Percentiles rank a stretch among this genome's conserved stretches.
Evolutionary conservation across 768 basidiomycete species (phyloP).

Genomic region (Mycena kentingensis): DNA sequence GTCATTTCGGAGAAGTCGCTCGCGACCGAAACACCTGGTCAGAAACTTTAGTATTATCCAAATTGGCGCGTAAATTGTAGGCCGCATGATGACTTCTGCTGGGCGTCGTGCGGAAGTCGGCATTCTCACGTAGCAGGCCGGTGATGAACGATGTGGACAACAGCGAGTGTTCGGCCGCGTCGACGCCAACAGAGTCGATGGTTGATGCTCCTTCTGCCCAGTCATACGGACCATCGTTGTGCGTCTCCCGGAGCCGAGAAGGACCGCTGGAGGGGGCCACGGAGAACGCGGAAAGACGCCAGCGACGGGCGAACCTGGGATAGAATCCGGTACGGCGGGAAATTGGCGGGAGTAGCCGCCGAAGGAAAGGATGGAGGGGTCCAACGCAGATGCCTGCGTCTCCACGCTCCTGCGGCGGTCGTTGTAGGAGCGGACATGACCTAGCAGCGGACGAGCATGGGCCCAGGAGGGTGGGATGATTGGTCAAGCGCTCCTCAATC

Average conservation of each 20-base stretch:
- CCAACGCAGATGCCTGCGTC: constrained; percentile 58
- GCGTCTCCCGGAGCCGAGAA: constrained; percentile 6
- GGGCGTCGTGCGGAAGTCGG: too few species aligned
- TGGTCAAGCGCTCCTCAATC: too few species aligned
- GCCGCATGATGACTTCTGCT: too few species aligned
- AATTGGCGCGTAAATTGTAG: too few species aligned
- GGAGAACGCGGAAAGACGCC: constrained; percentile 31
- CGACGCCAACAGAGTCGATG: constrained; percentile 56
- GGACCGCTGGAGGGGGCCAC: constrained; percentile 3
- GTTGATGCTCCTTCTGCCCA: constrained; percentile 66
- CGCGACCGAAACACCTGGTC: constrained; percentile 39
- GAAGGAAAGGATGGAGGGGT: constrained; percentile 58
- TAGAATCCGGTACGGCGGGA: constrained; percentile 52
- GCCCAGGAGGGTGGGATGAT: too few species aligned
- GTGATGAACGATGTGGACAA: constrained; percentile 67
- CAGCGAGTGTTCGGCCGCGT: constrained; percentile 57
- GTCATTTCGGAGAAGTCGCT: constrained; percentile 59
- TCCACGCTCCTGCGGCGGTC: constrained; percentile 43
- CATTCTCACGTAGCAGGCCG: constrained; percentile 51
- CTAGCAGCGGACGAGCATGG: too few species aligned
- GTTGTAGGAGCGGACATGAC: constrained; percentile 27
- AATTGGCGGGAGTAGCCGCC: constrained; percentile 40
- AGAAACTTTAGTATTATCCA: too few species aligned
- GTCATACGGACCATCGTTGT: constrained; percentile 50
- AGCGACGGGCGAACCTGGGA: constrained; percentile 44